These are phyloP conservation scores for Penicillium sp. DNA, from an alignment of 2,329 filamentous ascomycete genomes.

Conservation along the genomic window DNA sequence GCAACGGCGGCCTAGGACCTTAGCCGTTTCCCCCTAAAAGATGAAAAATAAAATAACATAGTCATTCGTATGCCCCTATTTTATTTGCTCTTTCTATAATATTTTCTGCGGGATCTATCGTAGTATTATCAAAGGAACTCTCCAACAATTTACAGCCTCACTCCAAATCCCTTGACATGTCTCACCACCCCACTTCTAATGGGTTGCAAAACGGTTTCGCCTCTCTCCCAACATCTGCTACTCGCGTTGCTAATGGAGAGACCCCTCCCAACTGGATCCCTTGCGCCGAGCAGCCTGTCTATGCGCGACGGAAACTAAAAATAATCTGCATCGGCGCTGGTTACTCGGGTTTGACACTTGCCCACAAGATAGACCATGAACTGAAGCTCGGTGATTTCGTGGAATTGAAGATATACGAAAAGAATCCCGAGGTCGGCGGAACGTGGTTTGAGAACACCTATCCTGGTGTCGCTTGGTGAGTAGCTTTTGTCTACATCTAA, in stretches of 20 bases:
- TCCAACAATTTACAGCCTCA: neutral
- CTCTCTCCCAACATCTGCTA: neutral
- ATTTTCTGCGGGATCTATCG: neutral
- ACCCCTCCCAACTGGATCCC: neutral
- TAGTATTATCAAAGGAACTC: neutral
- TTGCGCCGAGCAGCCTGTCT: neutral
- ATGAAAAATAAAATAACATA: neutral
- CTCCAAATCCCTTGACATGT: neutral
- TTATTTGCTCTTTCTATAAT: neutral
- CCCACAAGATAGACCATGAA: constrained; percentile 18
- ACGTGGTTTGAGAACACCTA: constrained; percentile 13
- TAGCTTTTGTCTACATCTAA: neutral
- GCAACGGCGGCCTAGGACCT: neutral
- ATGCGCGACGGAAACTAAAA: neutral
- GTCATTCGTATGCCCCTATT: neutral
- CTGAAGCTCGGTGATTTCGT: constrained; percentile 4
- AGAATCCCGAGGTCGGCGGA: constrained; percentile 11
- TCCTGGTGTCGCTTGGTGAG: constrained; percentile 25
- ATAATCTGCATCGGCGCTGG: constrained; percentile 19
- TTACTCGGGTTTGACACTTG: constrained; percentile 16
- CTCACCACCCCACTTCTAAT: neutral
- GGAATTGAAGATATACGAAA: constrained; percentile 12
- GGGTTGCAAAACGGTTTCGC: neutral
- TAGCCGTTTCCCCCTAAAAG: neutral
- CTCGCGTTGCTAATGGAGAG: neutral